Evolutionary conservation across 331 rosid genomes (phyloP).

Genomic region (Malus hybrid): DNA sequence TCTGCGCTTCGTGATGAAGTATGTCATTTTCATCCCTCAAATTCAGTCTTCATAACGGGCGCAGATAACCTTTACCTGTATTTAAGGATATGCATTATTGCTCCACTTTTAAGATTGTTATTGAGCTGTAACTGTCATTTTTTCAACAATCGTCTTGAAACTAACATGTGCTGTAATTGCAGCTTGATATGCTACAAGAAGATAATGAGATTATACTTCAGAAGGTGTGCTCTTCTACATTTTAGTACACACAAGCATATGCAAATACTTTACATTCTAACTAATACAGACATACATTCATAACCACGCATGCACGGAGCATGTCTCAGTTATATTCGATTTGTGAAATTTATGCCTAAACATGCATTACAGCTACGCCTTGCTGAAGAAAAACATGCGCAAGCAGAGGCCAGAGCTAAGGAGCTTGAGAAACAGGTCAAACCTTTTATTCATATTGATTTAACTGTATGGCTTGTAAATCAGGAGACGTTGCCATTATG

Average conservation of each 20-base stretch:
- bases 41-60: conserved; percentile 6
- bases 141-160: conserved; percentile 10
- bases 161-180: conserved; percentile 35
- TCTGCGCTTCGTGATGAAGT: conserved; percentile 98
- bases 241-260: background rate
- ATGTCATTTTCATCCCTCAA: conserved; percentile 19
- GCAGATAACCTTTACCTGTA: background rate
- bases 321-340: background rate
- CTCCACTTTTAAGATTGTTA: conserved; percentile 3
- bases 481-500: background rate
- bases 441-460: background rate
- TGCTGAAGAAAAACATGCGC: conserved; percentile 78
- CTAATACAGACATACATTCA: background rate
- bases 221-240: conserved; percentile 46
- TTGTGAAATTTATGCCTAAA: conserved; percentile 13
- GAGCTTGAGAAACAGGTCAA: conserved; percentile 91
- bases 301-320: background rate
- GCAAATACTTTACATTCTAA: background rate
- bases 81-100: conserved; percentile 6
- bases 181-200: conserved; percentile 98
- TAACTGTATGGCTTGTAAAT: background rate
- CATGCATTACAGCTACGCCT: conserved; percentile 58
- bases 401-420: conserved; percentile 90
- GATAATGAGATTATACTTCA: conserved; percentile 60
- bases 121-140: conserved; percentile 8